Percentiles rank a stretch among this genome's conserved stretches.
These are phyloP conservation scores for Aspergillus asperescens DNA, from an alignment of 495 filamentous ascomycete genomes.

Conservation along the genomic window DNA sequence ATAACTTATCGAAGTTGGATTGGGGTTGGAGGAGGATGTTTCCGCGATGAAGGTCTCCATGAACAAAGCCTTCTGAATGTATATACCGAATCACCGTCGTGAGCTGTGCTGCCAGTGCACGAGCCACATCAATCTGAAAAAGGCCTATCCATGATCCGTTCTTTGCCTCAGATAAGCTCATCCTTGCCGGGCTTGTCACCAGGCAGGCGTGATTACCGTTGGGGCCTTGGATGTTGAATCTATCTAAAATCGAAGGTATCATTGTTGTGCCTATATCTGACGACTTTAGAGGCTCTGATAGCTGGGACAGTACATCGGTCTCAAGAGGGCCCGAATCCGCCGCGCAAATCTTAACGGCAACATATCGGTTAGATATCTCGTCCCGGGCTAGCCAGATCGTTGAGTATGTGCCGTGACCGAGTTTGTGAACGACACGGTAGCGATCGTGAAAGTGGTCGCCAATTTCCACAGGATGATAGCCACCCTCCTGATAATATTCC, in stretches of 20 bases:
- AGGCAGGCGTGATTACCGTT: conserved; percentile 41
- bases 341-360: too few species aligned
- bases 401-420: conserved; percentile 34
- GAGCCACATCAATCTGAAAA: conserved; percentile 38
- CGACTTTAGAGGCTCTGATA: too few species aligned
- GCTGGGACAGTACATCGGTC: conserved; percentile 20
- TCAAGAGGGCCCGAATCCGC: conserved; percentile 26
- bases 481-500: conserved; percentile 27
- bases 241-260: conserved; percentile 35
- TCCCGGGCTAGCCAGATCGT: too few species aligned
- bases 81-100: conserved; percentile 28
- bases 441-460: too few species aligned
- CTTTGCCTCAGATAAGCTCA: conserved; percentile 29
- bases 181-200: conserved; percentile 29
- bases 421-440: conserved; percentile 37
- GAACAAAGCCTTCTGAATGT: conserved; percentile 29
- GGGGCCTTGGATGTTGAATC: conserved; percentile 36
- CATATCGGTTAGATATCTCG: too few species aligned
- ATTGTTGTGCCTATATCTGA: conserved; percentile 20
- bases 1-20: conserved; percentile 21
- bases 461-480: conserved; percentile 35
- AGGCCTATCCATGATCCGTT: conserved; percentile 26
- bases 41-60: conserved; percentile 33
- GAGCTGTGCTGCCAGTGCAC: conserved; percentile 38
- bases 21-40: conserved; percentile 26